Evolutionary conservation across 2,329 filamentous ascomycete genomes (phyloP).

Genomic region (Pseudocercospora vitis): DNA sequence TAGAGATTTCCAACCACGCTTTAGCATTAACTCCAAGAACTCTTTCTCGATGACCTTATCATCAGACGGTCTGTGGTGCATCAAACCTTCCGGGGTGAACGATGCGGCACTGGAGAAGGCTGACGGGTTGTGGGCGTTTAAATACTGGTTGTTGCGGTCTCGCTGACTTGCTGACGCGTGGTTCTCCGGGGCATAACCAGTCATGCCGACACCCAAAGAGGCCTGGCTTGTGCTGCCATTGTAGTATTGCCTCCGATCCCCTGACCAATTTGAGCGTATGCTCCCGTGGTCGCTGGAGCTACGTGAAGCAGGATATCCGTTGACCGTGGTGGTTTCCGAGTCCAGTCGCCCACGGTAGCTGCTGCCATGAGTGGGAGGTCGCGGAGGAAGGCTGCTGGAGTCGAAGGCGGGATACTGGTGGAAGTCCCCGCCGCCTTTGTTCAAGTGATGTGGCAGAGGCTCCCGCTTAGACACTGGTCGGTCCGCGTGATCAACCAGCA

Average conservation of each 20-base stretch:
- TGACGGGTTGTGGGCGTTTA: slow-evolving; percentile 46
- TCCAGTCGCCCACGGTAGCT: slow-evolving; percentile 22
- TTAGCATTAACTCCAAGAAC: slow-evolving; percentile 93
- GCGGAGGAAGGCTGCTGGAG: slow-evolving; percentile 54
- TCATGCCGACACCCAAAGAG: slow-evolving; percentile 32
- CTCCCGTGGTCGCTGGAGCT: slow-evolving; percentile 59
- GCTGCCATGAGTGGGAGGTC: slow-evolving; percentile 33
- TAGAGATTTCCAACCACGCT: slow-evolving; percentile 94
- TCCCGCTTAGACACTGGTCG: slow-evolving; percentile 62
- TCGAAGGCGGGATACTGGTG: slow-evolving; percentile 75
- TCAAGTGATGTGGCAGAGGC: slow-evolving; percentile 78
- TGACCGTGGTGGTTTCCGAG: slow-evolving; percentile 52
- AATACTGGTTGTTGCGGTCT: slow-evolving; percentile 31
- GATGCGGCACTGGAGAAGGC: slow-evolving; percentile 51
- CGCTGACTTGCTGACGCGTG: slow-evolving; percentile 38
- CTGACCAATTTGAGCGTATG: slow-evolving; percentile 62
- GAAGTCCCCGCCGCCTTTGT: slow-evolving; percentile 74
- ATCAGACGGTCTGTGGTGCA: slow-evolving; percentile 72
- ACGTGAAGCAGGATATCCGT: slow-evolving; percentile 40
- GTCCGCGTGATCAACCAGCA: slow-evolving; percentile 71
- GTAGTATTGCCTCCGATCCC: slow-evolving; percentile 54
- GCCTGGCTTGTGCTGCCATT: slow-evolving; percentile 48
- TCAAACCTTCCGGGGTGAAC: slow-evolving; percentile 55
- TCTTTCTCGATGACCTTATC: slow-evolving; percentile 85
- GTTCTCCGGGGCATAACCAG: slow-evolving; percentile 10